Percentiles rank a stretch among this genome's conserved stretches.
Evolutionary conservation across 768 basidiomycete species (phyloP).

Genomic region (Termitomyces sp.): DNA sequence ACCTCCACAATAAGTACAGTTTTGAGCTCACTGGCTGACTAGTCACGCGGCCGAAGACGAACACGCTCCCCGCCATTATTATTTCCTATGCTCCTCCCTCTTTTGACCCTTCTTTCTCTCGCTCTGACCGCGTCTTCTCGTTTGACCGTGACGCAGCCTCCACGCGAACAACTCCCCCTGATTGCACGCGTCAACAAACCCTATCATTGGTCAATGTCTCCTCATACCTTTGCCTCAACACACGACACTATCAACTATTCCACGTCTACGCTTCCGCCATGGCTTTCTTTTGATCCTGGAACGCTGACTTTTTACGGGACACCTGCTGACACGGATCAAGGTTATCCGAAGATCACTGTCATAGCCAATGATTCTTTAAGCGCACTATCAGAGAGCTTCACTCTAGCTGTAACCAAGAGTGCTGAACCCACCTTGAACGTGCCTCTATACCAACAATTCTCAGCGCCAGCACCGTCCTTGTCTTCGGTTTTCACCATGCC

Average conservation of each 20-base stretch:
- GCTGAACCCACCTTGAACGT: constrained; percentile 51
- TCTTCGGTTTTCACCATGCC: constrained; percentile 74
- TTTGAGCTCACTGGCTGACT: constrained; percentile 61
- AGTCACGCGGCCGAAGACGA: constrained; percentile 32
- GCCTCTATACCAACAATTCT: constrained; percentile 60
- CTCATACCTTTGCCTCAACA: constrained; percentile 57
- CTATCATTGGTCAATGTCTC: constrained; percentile 70
- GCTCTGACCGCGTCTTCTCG: constrained; percentile 37
- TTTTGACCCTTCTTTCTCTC: constrained; percentile 46
- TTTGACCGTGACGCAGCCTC: constrained; percentile 52
- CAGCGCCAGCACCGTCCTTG: constrained; percentile 53
- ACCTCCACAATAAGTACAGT: constrained; percentile 6
- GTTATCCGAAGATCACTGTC: constrained; percentile 56
- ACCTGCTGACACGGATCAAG: constrained; percentile 61
- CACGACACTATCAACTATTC: constrained; percentile 45
- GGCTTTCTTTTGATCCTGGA: constrained; percentile 70
- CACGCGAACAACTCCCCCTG: constrained; percentile 71
- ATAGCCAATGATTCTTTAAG: constrained; percentile 55
- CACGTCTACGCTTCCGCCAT: constrained; percentile 58
- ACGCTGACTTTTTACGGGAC: constrained; percentile 66
- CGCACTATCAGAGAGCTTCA: constrained; percentile 48
- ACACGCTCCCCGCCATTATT: constrained; percentile 43
- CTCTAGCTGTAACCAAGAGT: constrained; percentile 52
- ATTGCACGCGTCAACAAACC: constrained; percentile 65
- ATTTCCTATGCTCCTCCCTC: constrained; percentile 63